Base-by-base conservation (phyloP, 106 monocot species). In the Cymbidium sinense region DNA sequence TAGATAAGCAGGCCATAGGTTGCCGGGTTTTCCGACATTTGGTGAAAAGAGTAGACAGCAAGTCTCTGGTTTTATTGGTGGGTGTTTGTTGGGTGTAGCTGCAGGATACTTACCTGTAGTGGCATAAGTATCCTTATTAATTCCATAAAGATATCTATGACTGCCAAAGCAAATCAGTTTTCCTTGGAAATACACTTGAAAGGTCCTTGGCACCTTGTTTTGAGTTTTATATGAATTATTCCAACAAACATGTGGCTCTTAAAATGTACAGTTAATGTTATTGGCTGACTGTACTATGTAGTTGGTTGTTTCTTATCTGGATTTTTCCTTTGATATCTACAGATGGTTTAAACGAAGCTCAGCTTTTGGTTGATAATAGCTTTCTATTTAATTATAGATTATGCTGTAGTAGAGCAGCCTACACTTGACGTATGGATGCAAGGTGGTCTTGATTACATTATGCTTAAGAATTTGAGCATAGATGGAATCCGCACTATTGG, bases 401-500 rank as follows among this genome's bases (percentile, higher is more conserved):
- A 92, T 83, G 91, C 91, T 18, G 91, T 91, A 62, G 90, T 90
- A 35, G 90, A 87, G 65, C 87, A 90, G 43, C 87, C 90, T 73
- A 78, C 84, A 72, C 64, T 91, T 33, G 88, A 91, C 54, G 84
- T 86, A 73, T 91, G 91, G 91, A 91, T 91, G 91, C 84, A 91
- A 88, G 91, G 88, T 73, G 91, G 91, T 21, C 86, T 91, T 81
- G 91, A 91, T 67, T 91, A 91, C 77, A 86, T 91, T 75, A 78
- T 86, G 79, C 75, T 91, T 34, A 88, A 84, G 65, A 88, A 64
- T 74, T 78, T 91, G 65, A 91, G 84, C 77, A 86, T 91, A 75
- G 91, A 91, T 88, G 91, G 91, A 54, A 91, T 91, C 70, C 88
- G 91, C 62, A 91, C 91, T 17, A 88, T 91, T 84, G 91, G 91